Base-by-base conservation (phyloP, 2,329 filamentous ascomycete genomes). In the Paecilomyces sp. region DNA sequence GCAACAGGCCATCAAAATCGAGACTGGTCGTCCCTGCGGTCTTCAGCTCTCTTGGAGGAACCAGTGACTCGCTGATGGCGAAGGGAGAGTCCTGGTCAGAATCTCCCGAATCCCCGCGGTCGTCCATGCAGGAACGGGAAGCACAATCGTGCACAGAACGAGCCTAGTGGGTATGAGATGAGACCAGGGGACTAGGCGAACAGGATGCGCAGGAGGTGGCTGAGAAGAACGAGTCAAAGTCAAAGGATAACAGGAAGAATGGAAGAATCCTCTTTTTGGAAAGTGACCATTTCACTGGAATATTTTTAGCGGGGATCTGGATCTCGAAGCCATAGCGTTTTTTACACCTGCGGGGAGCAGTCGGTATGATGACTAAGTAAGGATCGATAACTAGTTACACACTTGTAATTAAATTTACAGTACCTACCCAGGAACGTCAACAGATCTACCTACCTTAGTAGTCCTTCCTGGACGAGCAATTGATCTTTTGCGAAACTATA, bases 1-100 rank as follows among this genome's bases (percentile, higher is more conserved):
- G 75, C 34, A 97, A 81, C 57, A 94, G 82, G 47, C 90, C 88
- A 63, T 89, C 88, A 70, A 97, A 94, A 36, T 82, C 79, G 18
- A 86, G 71, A 25, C 69, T 70, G 3, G 79, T 81, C n/a, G 80
- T 80, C 1, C 76, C 76, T 15, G 84, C 80, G 34, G 76, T 57
- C 66, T 85, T 85, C 65, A 79, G 77, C 53, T 76, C 74, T 24
- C 81, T 82, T 12, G 79, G 77, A 1, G 81, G 79, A 25, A 88
- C 80, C 22, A 87, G 75, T 22, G 84, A 83, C 66, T 83, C 79
- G 63, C 80, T 81, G 59, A 87, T 72, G 25, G 69, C 63, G 56
- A 79, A 70, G n/a, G 69, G 57, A 57, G 67, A 68, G 65, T 71
- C 71, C 18, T 69, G 52, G 28, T 65, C 67, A 12, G 66, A 63